Evolutionary conservation across 805 yeast genomes (phyloP), one percentile per base, ranked within the genome.

Genomic region (Yarrowia phangngaensis): DNA sequence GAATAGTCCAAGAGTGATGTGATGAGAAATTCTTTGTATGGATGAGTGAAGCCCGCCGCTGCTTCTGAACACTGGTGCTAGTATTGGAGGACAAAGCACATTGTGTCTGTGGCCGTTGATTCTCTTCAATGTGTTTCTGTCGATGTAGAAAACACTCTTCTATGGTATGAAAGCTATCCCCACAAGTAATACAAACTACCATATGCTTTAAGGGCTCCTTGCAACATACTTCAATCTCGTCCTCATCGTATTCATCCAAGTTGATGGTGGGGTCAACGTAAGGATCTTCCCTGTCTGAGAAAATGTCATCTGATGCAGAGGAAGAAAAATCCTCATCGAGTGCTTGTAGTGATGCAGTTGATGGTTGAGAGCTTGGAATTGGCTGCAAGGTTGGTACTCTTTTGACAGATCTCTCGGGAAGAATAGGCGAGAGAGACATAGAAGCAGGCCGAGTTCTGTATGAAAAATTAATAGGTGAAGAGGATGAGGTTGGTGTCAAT

Each of bases 181-280:
- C 45, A 14, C 45, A 38, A 11, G 45, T 38, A 13, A 38, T 38
- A 14, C 45, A 38, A 2, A 38, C 45, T 11, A 38, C 45, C 32
- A 26, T 38, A 24, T 38, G 45, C 14, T 38, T 38, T 8, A 38
- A 14, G 11, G 45, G 45, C 4, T 31, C 15, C 13, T 38, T 38
- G 45, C 31, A 24, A 24, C 26, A 38, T 6, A 38, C 27, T 11
- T 27, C 45, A 2, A 32, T 32, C 14, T 38, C 45, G 32, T 38
- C 45, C 7, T 38, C 45, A 24, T 27, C 45, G 24, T 38, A 38
- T 32, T 38, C 45, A 14, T 38, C 45, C 24, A 38, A 14, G 16
- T 38, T 38, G 32, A 38, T 38, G 32, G 45, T 38, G 19, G 45
- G 45, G 24, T 38, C 45, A 12, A 38, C 45, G 11, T 38, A 38